Evolutionary conservation across 1,284 basidiomycete species (phyloP).

Genomic region (Boletus albobrunnescens): DNA sequence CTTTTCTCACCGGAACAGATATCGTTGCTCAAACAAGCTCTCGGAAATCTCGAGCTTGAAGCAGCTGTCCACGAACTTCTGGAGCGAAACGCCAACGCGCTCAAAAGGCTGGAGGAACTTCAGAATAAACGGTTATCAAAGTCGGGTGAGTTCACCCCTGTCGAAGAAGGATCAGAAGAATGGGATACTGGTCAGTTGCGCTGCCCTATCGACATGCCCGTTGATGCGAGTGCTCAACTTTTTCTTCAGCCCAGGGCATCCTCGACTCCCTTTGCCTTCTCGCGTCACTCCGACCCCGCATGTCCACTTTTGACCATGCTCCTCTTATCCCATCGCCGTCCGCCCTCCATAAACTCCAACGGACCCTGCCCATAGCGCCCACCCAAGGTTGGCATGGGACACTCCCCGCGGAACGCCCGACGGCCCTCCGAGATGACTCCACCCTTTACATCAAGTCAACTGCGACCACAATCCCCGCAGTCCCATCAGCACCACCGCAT

Average conservation of each 20-base stretch:
- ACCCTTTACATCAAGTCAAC: conserved; percentile 61
- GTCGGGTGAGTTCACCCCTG: conserved; percentile 44
- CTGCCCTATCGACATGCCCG: neutral
- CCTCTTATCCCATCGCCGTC: conserved; percentile 58
- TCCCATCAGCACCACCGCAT: conserved; percentile 18
- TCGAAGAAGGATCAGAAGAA: conserved; percentile 68
- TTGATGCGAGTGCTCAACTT: conserved; percentile 4
- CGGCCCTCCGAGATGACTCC: conserved; percentile 66
- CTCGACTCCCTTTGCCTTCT: conserved; percentile 64
- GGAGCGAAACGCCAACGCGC: conserved; percentile 56
- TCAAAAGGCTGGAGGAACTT: conserved; percentile 58
- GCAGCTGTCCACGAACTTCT: conserved; percentile 63
- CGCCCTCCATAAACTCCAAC: conserved; percentile 62
- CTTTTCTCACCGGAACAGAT: conserved; percentile 55
- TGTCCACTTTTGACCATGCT: conserved; percentile 37
- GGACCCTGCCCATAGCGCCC: conserved; percentile 56
- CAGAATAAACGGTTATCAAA: conserved; percentile 53
- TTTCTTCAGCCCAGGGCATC: conserved; percentile 61
- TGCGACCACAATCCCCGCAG: conserved; percentile 36
- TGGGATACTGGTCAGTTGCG: conserved; percentile 64
- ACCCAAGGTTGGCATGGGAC: conserved; percentile 71
- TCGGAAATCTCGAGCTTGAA: conserved; percentile 61
- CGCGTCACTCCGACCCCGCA: conserved; percentile 64
- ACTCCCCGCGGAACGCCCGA: conserved; percentile 52
- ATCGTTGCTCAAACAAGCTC: conserved; percentile 49